Evolutionary conservation across 2,329 filamentous ascomycete species (phyloP).

Genomic region (Venturia asperata): DNA sequence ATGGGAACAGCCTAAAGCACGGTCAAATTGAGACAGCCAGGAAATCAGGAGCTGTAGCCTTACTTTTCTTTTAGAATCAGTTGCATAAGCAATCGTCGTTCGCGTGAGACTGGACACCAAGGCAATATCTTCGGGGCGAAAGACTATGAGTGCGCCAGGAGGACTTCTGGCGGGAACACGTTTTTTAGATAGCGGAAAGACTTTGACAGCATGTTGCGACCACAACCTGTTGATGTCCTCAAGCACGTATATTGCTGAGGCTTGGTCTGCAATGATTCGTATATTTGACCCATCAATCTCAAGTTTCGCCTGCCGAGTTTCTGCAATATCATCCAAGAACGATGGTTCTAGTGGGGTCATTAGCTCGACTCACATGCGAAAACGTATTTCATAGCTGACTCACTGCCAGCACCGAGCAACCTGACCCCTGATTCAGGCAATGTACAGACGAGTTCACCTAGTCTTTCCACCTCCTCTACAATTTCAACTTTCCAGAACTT

Average conservation of each 20-base stretch:
- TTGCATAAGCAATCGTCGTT: neutral
- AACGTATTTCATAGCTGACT: neutral
- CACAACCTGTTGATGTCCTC: slow-evolving; percentile 28
- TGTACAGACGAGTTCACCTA: slow-evolving; percentile 2
- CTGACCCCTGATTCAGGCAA: neutral
- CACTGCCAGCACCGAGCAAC: slow-evolving; percentile 1
- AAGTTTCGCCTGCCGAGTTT: slow-evolving; percentile 28
- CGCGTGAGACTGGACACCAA: slow-evolving; percentile 3
- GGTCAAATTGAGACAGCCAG: neutral
- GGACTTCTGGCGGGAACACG: no score
- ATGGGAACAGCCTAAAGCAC: neutral
- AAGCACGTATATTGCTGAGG: slow-evolving; percentile 31
- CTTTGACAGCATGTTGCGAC: neutral
- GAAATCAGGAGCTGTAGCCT: neutral
- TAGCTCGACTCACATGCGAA: neutral
- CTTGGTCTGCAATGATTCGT: slow-evolving; percentile 34
- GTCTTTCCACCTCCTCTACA: neutral
- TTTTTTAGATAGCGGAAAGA: neutral
- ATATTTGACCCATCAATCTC: slow-evolving; percentile 27
- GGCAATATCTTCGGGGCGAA: neutral
- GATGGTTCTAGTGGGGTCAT: slow-evolving; percentile 21
- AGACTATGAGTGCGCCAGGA: neutral
- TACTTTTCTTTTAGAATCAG: neutral
- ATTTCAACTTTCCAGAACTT: slow-evolving; percentile 6
- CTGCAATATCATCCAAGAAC: slow-evolving; percentile 27